Conservation (phyloP, 371 early-diverging fungal genomes). For the Fennellomyces sp. region DNA sequence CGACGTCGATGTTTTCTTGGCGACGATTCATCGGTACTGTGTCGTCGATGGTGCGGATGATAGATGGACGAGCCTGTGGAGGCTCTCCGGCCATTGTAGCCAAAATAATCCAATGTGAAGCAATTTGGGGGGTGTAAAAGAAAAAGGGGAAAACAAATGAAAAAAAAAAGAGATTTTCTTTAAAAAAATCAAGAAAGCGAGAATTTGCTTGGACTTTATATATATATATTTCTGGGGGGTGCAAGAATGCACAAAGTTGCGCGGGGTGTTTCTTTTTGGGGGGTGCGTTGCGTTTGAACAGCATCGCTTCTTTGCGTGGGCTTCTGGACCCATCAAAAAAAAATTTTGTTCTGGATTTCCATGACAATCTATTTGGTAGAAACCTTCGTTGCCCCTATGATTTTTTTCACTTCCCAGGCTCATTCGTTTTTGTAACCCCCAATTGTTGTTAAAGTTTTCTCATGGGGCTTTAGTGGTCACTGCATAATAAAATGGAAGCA, state of each 20-base stretch:
- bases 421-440: neutral
- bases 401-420: neutral
- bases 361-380: neutral
- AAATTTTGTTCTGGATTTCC: neutral
- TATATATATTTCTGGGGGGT: no score
- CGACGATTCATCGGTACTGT: neutral
- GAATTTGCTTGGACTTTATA: no score
- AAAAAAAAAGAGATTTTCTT: neutral
- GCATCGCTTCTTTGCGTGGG: no score
- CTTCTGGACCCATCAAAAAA: neutral
- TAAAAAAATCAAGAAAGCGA: no score
- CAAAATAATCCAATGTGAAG: constrained; percentile 23
- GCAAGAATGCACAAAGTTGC: no score
- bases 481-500: neutral
- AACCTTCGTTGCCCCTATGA: neutral
- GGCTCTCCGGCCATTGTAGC: constrained; percentile 16
- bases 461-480: neutral
- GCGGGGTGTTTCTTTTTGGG: no score
- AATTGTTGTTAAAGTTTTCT: neutral
- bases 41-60: constrained; percentile 11
- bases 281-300: no score
- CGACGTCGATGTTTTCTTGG: constrained; percentile 1
- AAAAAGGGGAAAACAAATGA: constrained; percentile 5
- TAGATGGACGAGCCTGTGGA: constrained; percentile 18
- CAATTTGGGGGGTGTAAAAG: neutral